Evolutionary conservation across 768 basidiomycete species (phyloP).

Genomic region (Filobasidium floriforme): DNA sequence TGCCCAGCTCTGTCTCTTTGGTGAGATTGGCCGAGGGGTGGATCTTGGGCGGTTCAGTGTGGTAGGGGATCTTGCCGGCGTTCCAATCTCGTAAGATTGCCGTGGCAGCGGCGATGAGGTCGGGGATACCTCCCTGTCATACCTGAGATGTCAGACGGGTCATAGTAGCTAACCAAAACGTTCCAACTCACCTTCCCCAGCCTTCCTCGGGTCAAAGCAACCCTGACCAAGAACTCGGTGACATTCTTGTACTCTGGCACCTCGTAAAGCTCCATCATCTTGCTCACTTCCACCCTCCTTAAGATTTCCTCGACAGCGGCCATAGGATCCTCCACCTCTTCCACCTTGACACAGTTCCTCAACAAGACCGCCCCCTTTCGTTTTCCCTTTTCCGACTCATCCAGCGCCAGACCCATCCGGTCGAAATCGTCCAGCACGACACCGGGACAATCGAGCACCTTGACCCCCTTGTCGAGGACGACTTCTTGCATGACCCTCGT

Average conservation of each 20-base stretch:
- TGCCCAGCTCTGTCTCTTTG: conserved; percentile 32
- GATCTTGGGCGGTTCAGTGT: conserved; percentile 65
- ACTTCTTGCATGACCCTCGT: conserved; percentile 86
- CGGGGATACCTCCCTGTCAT: conserved; percentile 76
- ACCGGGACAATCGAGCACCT: conserved; percentile 90
- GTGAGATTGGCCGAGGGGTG: conserved; percentile 56
- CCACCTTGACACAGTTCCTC: conserved; percentile 81
- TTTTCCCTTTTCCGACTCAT: conserved; percentile 41
- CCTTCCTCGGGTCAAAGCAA: conserved; percentile 72
- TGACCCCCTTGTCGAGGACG: conserved; percentile 83
- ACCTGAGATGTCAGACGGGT: conserved; percentile 3
- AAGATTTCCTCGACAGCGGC: conserved; percentile 86
- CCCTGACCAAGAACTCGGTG: conserved; percentile 80
- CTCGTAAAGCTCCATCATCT: conserved; percentile 76
- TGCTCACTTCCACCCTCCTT: conserved; percentile 58
- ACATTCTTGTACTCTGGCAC: conserved; percentile 66
- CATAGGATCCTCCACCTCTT: conserved; percentile 83
- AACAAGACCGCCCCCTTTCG: conserved; percentile 60
- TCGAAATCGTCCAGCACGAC: conserved; percentile 84
- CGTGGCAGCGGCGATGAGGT: conserved; percentile 71
- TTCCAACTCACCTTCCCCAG: conserved; percentile 62
- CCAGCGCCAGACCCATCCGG: conserved; percentile 13
- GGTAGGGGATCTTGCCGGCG: conserved; percentile 87
- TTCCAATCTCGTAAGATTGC: conserved; percentile 88
- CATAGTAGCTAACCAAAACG: background rate